Conservation (phyloP, 1,284 basidiomycete genomes). For the Cutaneotrichosporon sp. region DNA sequence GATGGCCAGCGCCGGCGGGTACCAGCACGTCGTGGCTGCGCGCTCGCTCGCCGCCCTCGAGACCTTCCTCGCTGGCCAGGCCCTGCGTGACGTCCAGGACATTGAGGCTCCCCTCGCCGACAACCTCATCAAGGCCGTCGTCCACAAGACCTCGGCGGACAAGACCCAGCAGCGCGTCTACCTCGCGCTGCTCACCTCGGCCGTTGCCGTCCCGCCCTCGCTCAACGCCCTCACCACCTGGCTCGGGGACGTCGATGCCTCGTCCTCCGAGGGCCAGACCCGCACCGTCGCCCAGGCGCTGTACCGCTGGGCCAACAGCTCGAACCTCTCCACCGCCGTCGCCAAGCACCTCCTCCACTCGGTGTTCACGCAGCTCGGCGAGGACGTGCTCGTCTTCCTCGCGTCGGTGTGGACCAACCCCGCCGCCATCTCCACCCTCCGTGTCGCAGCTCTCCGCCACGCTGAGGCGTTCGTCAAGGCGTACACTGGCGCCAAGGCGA, state of each 20-base stretch:
- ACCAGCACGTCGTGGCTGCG: constrained; percentile 54
- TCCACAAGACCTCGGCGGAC: constrained; percentile 34
- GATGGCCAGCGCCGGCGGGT: constrained; percentile 19
- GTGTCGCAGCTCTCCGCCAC: constrained; percentile 75
- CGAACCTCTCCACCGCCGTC: constrained; percentile 56
- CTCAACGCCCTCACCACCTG: constrained; percentile 22
- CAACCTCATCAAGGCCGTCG: constrained; percentile 31
- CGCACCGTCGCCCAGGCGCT: constrained; percentile 46
- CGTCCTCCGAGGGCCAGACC: constrained; percentile 14
- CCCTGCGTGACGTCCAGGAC: constrained; percentile 26
- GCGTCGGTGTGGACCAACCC: constrained; percentile 64
- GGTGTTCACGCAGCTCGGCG: constrained; percentile 69
- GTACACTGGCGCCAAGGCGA: constrained; percentile 38
- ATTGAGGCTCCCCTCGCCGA: constrained; percentile 25
- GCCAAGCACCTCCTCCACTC: constrained; percentile 63
- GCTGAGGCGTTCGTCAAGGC: constrained; percentile 64
- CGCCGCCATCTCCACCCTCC: constrained; percentile 48
- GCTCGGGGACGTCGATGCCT: constrained; percentile 24
- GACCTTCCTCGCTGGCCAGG: constrained; percentile 16
- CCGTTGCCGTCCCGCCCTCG: constrained; percentile 27
- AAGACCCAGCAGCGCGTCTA: constrained; percentile 40
- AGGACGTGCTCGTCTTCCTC: constrained; percentile 78
- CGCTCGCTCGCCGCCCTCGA: constrained; percentile 48
- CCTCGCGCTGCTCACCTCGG: constrained; percentile 38
- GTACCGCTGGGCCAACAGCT: constrained; percentile 64